Conservation (phyloP, 768 basidiomycete genomes). For the Mycena belliarum region DNA sequence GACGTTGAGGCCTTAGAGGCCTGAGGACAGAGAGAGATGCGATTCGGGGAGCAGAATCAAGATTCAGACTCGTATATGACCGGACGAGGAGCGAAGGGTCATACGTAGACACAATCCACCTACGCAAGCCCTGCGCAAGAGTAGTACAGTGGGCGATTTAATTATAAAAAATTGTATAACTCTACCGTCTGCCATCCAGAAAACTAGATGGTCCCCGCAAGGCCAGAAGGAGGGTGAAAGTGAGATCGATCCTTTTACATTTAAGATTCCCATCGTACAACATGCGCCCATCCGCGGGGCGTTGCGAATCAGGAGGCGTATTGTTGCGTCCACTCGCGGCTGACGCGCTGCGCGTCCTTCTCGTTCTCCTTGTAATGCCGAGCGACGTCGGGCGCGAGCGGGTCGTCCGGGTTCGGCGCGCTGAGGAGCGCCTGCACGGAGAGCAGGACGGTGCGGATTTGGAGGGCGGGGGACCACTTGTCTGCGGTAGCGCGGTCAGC, state of each 20-base stretch:
- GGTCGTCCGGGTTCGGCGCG: conserved; percentile 96
- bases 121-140: too few relatives aligned
- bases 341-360: conserved; percentile 88
- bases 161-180: conserved; percentile 1
- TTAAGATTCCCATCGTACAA: conserved; percentile 18
- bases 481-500: conserved; percentile 47
- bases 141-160: neutral
- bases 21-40: too few relatives aligned
- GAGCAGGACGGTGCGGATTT: conserved; percentile 96
- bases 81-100: too few relatives aligned
- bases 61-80: too few relatives aligned
- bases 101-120: too few relatives aligned
- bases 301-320: conserved; percentile 52
- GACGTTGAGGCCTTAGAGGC: too few relatives aligned
- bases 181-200: conserved; percentile 3
- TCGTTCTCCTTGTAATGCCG: conserved; percentile 99
- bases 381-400: conserved; percentile 91
- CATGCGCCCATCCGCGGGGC: neutral
- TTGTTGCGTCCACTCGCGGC: conserved; percentile 92
- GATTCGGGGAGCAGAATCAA: too few relatives aligned
- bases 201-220: neutral
- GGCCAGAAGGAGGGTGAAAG: neutral
- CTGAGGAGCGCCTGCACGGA: conserved; percentile 96
- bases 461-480: conserved; percentile 99
- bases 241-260: conserved; percentile 13